phyloP scores from a whole-genome alignment of 345 rosid genomes.

The Boechera divaricarpa region DNA sequence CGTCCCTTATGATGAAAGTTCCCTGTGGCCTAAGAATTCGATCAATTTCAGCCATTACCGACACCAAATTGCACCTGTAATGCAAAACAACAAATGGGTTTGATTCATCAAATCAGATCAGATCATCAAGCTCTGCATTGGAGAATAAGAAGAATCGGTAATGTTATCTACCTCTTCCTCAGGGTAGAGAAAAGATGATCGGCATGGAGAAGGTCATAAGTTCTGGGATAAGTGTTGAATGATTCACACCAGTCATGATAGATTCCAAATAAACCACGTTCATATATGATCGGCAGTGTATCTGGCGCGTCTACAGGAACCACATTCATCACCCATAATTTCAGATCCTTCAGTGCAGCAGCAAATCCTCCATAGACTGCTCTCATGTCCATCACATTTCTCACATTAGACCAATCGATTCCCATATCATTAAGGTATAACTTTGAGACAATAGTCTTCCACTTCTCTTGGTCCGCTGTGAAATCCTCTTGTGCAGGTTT shows the following conservation, averaged over 20 bases:
- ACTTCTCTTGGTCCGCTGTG: slow-evolving; percentile 62
- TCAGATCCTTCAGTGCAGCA: slow-evolving; percentile 71
- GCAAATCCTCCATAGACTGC: slow-evolving; percentile 96
- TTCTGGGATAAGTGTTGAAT: slow-evolving; percentile 87
- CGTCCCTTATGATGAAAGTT: slow-evolving; percentile 69
- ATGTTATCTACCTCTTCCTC: slow-evolving; percentile 58
- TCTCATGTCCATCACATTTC: slow-evolving; percentile 95
- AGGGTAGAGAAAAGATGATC: slow-evolving; percentile 77
- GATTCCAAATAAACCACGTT: slow-evolving; percentile 91
- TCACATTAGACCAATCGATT: slow-evolving; percentile 68
- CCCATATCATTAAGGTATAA: slow-evolving; percentile 65
- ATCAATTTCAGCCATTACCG: slow-evolving; percentile 78
- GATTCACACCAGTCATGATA: slow-evolving; percentile 97
- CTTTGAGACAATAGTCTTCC: slow-evolving; percentile 68
- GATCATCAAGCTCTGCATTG: slow-evolving; percentile 1
- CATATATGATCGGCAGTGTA: slow-evolving; percentile 84
- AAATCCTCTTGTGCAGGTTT: slow-evolving; percentile 73
- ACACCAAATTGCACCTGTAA: slow-evolving; percentile 67
- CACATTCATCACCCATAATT: slow-evolving; percentile 89
- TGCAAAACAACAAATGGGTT: slow-evolving; percentile 6
- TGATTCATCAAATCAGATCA: neutral
- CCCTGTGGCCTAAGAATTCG: slow-evolving; percentile 87
- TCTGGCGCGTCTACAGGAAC: slow-evolving; percentile 76
- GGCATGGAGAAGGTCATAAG: slow-evolving; percentile 86
- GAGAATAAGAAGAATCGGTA: neutral